Evolutionary conservation across 305 asterid species (phyloP).

Genomic region (Striga hermonthica): DNA sequence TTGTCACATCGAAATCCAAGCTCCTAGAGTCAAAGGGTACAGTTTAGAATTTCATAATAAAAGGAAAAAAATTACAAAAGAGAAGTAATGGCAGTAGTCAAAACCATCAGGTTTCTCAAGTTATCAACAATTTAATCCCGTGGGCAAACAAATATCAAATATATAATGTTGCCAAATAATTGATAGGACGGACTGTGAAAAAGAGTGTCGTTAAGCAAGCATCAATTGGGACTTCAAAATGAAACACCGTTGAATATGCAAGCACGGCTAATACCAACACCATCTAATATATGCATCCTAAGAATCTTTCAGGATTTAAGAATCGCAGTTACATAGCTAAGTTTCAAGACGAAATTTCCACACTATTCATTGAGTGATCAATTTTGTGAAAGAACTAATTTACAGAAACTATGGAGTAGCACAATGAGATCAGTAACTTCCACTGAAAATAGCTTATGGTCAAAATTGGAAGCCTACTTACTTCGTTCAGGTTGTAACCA

Average conservation of each 20-base stretch:
- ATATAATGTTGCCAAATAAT: slow-evolving; percentile 2
- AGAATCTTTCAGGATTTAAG: slow-evolving; percentile 21
- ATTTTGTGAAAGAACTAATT: slow-evolving; percentile 4
- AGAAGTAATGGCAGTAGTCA: slow-evolving; percentile 16
- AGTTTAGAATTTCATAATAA: slow-evolving; percentile 18
- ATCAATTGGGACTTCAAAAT: slow-evolving; percentile 23
- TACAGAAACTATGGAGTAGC: neutral
- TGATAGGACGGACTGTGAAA: slow-evolving; percentile 10
- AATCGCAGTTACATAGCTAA: slow-evolving; percentile 3
- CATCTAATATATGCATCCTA: slow-evolving; percentile 24
- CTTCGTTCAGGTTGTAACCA: slow-evolving; percentile 75
- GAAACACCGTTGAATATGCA: slow-evolving; percentile 17
- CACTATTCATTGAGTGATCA: slow-evolving; percentile 14
- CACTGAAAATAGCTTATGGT: slow-evolving; percentile 22
- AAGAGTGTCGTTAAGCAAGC: slow-evolving; percentile 25
- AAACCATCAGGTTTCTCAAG: slow-evolving; percentile 19
- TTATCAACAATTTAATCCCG: slow-evolving; percentile 20
- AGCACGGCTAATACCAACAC: slow-evolving; percentile 16
- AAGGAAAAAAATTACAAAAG: slow-evolving; percentile 22
- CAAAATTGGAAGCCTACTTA: slow-evolving; percentile 40
- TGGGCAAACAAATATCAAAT: slow-evolving; percentile 22
- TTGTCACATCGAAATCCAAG: slow-evolving; percentile 92
- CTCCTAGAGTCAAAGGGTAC: slow-evolving; percentile 56
- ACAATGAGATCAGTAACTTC: slow-evolving; percentile 20
- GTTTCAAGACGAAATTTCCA: slow-evolving; percentile 24